Evolutionary conservation across 352 stramenopile genomes (phyloP).

Genomic region (Phytopythium litorale): DNA sequence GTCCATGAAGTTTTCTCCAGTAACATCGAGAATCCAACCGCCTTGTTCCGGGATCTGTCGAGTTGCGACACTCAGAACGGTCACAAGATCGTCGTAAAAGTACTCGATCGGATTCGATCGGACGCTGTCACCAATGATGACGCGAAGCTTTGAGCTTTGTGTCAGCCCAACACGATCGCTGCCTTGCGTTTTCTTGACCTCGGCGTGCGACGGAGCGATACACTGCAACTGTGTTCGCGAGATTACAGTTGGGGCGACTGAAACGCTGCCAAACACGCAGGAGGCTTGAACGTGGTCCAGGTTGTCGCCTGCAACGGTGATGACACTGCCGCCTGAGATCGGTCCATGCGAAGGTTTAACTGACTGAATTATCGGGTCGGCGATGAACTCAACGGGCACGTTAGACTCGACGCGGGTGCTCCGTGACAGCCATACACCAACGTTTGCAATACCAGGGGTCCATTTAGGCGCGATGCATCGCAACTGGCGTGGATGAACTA

Average conservation of each 20-base stretch:
- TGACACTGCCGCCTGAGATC: constrained; percentile 18
- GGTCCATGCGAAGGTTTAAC: constrained; percentile 22
- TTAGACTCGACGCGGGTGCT: constrained; percentile 19
- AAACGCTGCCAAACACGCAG: constrained; percentile 24
- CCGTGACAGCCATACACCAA: constrained; percentile 22
- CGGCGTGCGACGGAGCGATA: constrained; percentile 8
- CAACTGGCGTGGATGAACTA: constrained; percentile 16
- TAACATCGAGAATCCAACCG: constrained; percentile 16
- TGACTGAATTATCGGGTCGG: constrained; percentile 14
- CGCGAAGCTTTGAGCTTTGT: constrained; percentile 6
- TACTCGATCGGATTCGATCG: constrained; percentile 26
- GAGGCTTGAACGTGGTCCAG: constrained; percentile 12
- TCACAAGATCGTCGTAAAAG: constrained; percentile 17
- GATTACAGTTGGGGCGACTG: constrained; percentile 13
- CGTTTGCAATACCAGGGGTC: constrained; percentile 16
- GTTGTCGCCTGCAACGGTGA: constrained; percentile 18
- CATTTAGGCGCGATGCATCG: constrained; percentile 25
- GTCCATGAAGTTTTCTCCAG: constrained; percentile 29
- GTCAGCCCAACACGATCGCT: not conserved
- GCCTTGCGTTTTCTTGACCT: not conserved
- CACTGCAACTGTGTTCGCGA: constrained; percentile 17
- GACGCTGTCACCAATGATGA: constrained; percentile 15
- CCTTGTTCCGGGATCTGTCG: constrained; percentile 13
- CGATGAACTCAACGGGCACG: constrained; percentile 16
- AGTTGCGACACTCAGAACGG: constrained; percentile 19